phyloP scores from a whole-genome alignment of 495 filamentous ascomycete species.

The Lentithecium fluviatile region DNA sequence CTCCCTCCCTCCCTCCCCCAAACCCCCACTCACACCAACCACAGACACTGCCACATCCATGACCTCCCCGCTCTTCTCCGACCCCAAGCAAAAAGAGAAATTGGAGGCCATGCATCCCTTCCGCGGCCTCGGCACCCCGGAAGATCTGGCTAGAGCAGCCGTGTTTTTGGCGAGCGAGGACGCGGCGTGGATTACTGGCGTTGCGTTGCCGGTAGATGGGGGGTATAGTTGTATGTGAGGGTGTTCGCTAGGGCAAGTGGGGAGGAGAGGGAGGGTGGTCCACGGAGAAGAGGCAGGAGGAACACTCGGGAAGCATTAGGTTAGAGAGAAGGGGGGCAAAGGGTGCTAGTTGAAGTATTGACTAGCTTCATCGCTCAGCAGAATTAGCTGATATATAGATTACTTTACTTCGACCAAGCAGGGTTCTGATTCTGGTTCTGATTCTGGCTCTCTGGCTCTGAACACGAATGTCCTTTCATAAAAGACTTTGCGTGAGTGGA shows the following conservation, averaged over 20 bases:
- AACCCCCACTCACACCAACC: conserved; percentile 25
- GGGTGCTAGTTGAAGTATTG: too few species aligned
- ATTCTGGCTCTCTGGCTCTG: too few species aligned
- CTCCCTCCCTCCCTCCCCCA: background rate
- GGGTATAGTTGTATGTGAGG: conserved; percentile 27
- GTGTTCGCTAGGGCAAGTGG: background rate
- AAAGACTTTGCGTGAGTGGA: too few species aligned
- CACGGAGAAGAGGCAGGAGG: background rate
- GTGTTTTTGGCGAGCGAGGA: conserved; percentile 41
- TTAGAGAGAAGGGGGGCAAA: too few species aligned
- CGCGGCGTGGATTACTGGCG: conserved; percentile 38
- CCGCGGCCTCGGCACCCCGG: conserved; percentile 30
- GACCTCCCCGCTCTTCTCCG: conserved; percentile 5
- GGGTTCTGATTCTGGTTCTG: too few species aligned
- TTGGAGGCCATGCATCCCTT: conserved; percentile 33
- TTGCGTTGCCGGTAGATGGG: conserved; percentile 39
- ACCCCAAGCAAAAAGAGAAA: conserved; percentile 5
- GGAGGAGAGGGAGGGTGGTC: background rate
- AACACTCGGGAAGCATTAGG: too few species aligned
- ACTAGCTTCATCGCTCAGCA: too few species aligned
- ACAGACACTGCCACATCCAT: conserved; percentile 40
- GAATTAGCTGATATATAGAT: too few species aligned
- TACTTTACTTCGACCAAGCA: too few species aligned
- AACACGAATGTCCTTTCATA: too few species aligned
- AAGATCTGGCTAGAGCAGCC: conserved; percentile 38